A percentile compares a stretch with the other conserved stretches of the same genome.
phyloP scores from a whole-genome alignment of 148 eudicot species.

The Vaccinium darrowii region DNA sequence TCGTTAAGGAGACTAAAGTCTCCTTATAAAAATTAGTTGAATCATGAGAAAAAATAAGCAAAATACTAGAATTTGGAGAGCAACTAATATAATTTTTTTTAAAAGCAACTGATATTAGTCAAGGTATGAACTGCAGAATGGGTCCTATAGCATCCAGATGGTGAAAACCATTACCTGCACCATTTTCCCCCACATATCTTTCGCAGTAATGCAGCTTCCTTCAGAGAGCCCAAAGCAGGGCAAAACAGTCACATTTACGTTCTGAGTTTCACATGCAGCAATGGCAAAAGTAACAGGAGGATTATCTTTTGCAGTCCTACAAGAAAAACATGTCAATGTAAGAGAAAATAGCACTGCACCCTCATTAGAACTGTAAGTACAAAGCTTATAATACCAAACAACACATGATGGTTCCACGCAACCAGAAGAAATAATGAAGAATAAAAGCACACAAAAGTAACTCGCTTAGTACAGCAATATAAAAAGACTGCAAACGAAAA shows the following conservation, averaged over 20 bases:
- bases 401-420: neutral
- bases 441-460: neutral
- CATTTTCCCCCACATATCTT: conserved; percentile 94
- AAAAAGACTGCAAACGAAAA: neutral
- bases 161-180: conserved; percentile 47
- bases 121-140: neutral
- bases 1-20: neutral
- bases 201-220: conserved; percentile 77
- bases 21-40: neutral
- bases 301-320: conserved; percentile 84
- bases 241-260: conserved; percentile 87
- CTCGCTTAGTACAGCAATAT: neutral
- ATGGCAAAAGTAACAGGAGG: conserved; percentile 95
- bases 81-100: neutral
- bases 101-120: neutral
- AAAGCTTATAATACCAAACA: neutral
- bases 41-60: neutral
- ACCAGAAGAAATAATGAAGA: neutral
- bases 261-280: conserved; percentile 97
- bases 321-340: conserved; percentile 15
- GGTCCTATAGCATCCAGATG: neutral
- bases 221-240: conserved; percentile 87
- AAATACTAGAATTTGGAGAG: neutral
- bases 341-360: conserved; percentile 15
- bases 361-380: neutral